phyloP scores from a whole-genome alignment of 2,329 filamentous ascomycete genomes.

The Xylaria multiplex region DNA sequence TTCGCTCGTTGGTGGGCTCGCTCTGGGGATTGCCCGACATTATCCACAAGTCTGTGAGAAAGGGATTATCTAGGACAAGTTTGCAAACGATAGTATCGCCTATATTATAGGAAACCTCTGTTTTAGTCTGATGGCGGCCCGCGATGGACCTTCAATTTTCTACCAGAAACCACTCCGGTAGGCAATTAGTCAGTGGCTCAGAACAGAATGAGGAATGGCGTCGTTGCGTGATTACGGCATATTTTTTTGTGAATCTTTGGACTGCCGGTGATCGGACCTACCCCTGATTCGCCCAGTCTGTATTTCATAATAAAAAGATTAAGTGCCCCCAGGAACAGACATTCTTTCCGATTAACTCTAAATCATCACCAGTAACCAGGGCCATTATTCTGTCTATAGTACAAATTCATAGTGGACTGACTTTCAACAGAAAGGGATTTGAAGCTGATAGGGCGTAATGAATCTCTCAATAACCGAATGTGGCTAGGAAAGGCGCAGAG shows the following conservation, averaged over 20 bases:
- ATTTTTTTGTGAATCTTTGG: not conserved
- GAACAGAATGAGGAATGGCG: constrained; percentile 28
- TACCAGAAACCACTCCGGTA: not conserved
- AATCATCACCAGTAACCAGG: not conserved
- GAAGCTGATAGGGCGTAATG: no score
- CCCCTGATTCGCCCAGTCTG: not conserved
- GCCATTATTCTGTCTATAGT: no score
- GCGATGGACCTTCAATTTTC: not conserved
- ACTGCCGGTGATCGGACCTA: not conserved
- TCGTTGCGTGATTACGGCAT: not conserved
- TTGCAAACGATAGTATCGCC: not conserved
- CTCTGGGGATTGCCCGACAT: constrained; percentile 23
- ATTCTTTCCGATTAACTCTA: not conserved
- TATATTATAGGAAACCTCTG: not conserved
- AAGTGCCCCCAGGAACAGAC: not conserved
- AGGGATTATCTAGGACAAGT: not conserved
- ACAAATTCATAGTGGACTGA: no score
- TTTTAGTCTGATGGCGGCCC: not conserved
- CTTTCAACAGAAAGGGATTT: no score
- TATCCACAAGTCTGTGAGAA: not conserved
- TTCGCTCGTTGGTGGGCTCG: constrained; percentile 28
- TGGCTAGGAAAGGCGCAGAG: not conserved
- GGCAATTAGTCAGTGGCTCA: constrained; percentile 13
- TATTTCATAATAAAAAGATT: no score
- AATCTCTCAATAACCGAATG: not conserved